Base-by-base conservation (phyloP, 2,329 filamentous ascomycete genomes). In the Hypoxylon sp. region DNA sequence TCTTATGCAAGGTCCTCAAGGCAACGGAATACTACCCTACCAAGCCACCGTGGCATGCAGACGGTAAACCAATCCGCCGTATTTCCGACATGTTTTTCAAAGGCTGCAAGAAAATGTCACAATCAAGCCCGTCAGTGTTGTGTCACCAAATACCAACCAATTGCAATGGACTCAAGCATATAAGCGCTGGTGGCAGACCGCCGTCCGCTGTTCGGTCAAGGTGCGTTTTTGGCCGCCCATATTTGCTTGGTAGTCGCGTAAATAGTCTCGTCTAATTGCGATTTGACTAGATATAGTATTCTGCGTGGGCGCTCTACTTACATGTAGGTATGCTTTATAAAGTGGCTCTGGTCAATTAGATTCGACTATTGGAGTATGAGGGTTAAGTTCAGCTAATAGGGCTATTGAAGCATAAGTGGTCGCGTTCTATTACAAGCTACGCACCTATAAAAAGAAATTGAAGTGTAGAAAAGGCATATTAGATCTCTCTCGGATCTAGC, bases 1-100 rank as follows among this genome's bases (percentile, higher is more conserved):
- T 32, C 16, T n/a, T 54, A 56, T 52, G 52, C 52, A 63, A 50
- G 46, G 50, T 30, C 16, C 27, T 43, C 46, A 9, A 63, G 53
- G 60, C 46, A 57, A 23, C 47, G 48, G 30, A 51, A 34, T 63
- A 25, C 21, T 21, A 54, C 25, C 43, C 47, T 30, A 7, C 23
- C 25, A 50, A 32, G 21, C 2, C 43, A 32, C 29, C 34, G 54
- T 57, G 43, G 21, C 47, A 37, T n/a, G 54, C 34, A 41, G 9
- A 12, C 5, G 11, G 30, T 12, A 30, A 39, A 30, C 54, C 43
- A 58, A 58, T 58, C 45, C 43, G 16, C n/a, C 39, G 32, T 3
- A 14, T 39, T 48, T 50, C 23, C 25, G 25, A 19, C 29, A 25
- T 56, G 41, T 45, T 16, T 37, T 7, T n/a, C n/a, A n/a, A 16